phyloP scores from a whole-genome alignment of 2,329 filamentous ascomycete genomes.

The Neofusicoccum cordaticola region DNA sequence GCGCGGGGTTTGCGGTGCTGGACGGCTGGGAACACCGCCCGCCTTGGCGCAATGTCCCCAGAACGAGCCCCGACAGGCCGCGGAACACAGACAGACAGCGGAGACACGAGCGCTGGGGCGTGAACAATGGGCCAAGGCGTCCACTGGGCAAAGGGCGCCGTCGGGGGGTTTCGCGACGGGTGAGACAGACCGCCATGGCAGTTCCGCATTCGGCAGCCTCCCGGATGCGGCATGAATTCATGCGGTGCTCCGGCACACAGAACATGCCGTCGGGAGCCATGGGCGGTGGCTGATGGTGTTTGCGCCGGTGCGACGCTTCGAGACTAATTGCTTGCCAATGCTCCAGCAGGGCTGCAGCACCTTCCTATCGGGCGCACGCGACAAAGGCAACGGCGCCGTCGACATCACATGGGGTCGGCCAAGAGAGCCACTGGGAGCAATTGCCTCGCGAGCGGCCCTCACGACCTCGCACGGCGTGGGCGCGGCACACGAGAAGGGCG shows the following conservation, averaged over 20 bases:
- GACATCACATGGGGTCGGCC: background rate
- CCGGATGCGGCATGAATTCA: background rate
- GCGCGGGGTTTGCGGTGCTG: background rate
- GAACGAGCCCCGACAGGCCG: background rate
- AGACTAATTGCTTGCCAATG: constrained; percentile 13
- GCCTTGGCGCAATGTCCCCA: background rate
- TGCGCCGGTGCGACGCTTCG: constrained; percentile 2
- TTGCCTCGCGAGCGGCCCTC: no score
- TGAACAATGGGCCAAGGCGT: background rate
- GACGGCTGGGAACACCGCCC: no score
- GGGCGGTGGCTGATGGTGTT: background rate
- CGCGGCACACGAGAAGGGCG: background rate
- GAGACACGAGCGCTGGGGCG: background rate
- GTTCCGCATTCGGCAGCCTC: constrained; percentile 1
- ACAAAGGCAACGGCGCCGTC: background rate
- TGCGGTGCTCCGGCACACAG: background rate
- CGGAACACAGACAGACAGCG: background rate
- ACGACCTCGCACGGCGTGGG: background rate
- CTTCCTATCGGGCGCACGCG: constrained; percentile 8
- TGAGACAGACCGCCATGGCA: background rate
- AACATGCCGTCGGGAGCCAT: no score
- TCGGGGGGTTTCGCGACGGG: background rate
- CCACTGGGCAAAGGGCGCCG: background rate
- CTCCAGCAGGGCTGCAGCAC: constrained; percentile 9
- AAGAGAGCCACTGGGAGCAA: no score